Percentiles rank a stretch among this genome's conserved stretches.
Conservation (phyloP, 2,329 filamentous ascomycete species). For the Fonsecaea multimorphosa region DNA sequence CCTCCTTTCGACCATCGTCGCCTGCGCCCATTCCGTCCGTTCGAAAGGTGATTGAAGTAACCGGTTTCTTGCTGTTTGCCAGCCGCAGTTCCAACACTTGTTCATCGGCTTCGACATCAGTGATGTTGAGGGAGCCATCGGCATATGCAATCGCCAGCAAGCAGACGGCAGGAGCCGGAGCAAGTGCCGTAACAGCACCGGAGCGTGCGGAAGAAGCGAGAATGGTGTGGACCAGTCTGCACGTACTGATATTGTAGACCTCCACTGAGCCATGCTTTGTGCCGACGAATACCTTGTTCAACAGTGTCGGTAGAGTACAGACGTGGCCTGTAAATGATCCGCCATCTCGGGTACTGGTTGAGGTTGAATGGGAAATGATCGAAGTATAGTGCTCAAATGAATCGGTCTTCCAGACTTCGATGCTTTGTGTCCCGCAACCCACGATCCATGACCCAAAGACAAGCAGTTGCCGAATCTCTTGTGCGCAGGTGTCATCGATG, state of each 20-base stretch:
- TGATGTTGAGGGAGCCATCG: slow-evolving; percentile 77
- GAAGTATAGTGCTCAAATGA: slow-evolving; percentile 91
- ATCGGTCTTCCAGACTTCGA: slow-evolving; percentile 87
- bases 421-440: slow-evolving; percentile 73
- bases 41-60: slow-evolving; percentile 87
- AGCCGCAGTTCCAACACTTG: slow-evolving; percentile 59
- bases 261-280: slow-evolving; percentile 87
- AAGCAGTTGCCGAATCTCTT: slow-evolving; percentile 76
- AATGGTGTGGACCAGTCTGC: slow-evolving; percentile 87
- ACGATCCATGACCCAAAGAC: slow-evolving; percentile 93
- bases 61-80: slow-evolving; percentile 49
- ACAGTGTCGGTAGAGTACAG: slow-evolving; percentile 87
- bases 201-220: slow-evolving; percentile 73
- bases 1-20: slow-evolving; percentile 80
- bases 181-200: slow-evolving; percentile 83
- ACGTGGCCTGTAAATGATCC: slow-evolving; percentile 75
- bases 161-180: slow-evolving; percentile 82
- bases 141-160: slow-evolving; percentile 87
- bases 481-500: slow-evolving; percentile 64
- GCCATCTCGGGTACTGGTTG: slow-evolving; percentile 41
- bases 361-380: slow-evolving; percentile 60
- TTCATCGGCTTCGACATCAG: slow-evolving; percentile 81
- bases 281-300: slow-evolving; percentile 95
- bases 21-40: slow-evolving; percentile 88
- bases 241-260: slow-evolving; percentile 96